Conservation (phyloP, 441 rosid species). For the Aleurites moluccanus region DNA sequence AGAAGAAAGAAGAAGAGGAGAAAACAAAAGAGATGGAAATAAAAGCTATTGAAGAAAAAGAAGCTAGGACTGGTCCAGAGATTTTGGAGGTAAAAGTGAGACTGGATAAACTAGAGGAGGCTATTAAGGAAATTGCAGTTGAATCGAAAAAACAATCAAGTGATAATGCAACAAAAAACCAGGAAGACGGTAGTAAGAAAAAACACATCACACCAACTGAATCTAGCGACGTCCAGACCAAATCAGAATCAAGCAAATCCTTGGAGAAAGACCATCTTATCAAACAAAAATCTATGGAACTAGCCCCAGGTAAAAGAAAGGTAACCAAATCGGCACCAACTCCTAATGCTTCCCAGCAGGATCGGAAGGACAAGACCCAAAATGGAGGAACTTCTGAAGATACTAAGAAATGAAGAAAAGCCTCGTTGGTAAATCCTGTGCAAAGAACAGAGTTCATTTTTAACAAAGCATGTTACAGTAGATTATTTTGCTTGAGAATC, state of each 20-base stretch:
- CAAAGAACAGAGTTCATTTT: neutral
- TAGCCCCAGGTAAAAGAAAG: slow-evolving; percentile 13
- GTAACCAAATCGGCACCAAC: slow-evolving; percentile 6
- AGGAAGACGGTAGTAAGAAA: slow-evolving; percentile 29
- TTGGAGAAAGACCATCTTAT: slow-evolving; percentile 20
- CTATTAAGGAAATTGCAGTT: slow-evolving; percentile 58
- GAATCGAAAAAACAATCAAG: slow-evolving; percentile 55
- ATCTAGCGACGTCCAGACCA: slow-evolving; percentile 12
- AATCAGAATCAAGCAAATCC: slow-evolving; percentile 29
- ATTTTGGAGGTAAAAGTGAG: slow-evolving; percentile 69
- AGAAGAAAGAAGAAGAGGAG: slow-evolving; percentile 58
- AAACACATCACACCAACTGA: slow-evolving; percentile 17
- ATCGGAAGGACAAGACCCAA: slow-evolving; percentile 26
- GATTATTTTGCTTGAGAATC: neutral
- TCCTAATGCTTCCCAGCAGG: slow-evolving; percentile 29
- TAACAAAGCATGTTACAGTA: neutral
- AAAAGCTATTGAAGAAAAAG: slow-evolving; percentile 46
- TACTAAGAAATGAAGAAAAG: slow-evolving; percentile 22
- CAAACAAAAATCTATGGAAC: slow-evolving; percentile 22
- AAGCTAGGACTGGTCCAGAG: slow-evolving; percentile 39
- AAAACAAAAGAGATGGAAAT: slow-evolving; percentile 50
- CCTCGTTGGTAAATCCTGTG: slow-evolving; percentile 2
- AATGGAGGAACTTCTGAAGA: slow-evolving; percentile 28
- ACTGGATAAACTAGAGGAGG: slow-evolving; percentile 70
- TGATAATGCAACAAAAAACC: slow-evolving; percentile 31